Percentiles rank a stretch among this genome's conserved stretches.
Evolutionary conservation across 495 filamentous ascomycete species (phyloP).

Genomic region (Penicillium maclennaniae): DNA sequence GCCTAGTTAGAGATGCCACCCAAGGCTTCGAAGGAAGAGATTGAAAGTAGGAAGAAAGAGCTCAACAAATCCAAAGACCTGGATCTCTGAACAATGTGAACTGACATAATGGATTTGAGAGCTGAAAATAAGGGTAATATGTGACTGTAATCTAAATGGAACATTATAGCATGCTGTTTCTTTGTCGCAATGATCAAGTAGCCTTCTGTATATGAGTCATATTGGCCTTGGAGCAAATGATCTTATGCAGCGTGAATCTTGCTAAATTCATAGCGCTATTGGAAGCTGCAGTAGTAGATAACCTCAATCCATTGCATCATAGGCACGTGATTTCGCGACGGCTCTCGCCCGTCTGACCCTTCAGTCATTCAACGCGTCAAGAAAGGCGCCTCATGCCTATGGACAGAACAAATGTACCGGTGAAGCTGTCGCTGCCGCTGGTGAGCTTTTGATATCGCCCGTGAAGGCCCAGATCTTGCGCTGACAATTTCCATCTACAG

Average conservation of each 20-base stretch:
- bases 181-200: no score
- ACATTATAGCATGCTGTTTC: neutral
- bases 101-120: neutral
- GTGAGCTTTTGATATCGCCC: slow-evolving; percentile 47
- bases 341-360: slow-evolving; percentile 1
- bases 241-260: neutral
- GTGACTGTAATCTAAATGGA: neutral
- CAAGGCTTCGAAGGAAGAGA: slow-evolving; percentile 63
- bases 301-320: slow-evolving; percentile 28
- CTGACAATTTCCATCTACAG: slow-evolving; percentile 31
- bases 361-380: slow-evolving; percentile 24
- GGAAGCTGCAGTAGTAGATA: neutral
- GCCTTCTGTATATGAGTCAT: neutral
- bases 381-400: slow-evolving; percentile 50
- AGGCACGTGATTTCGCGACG: slow-evolving; percentile 34
- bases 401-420: slow-evolving; percentile 58
- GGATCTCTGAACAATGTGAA: neutral
- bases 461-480: neutral
- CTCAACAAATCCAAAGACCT: slow-evolving; percentile 53
- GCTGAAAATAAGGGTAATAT: neutral
- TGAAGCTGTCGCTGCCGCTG: slow-evolving; percentile 90
- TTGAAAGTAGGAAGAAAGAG: slow-evolving; percentile 57
- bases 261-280: neutral
- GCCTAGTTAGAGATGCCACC: slow-evolving; percentile 46
- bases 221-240: neutral